Conservation (phyloP, 345 rosid genomes). For the Populus pruinosa region DNA sequence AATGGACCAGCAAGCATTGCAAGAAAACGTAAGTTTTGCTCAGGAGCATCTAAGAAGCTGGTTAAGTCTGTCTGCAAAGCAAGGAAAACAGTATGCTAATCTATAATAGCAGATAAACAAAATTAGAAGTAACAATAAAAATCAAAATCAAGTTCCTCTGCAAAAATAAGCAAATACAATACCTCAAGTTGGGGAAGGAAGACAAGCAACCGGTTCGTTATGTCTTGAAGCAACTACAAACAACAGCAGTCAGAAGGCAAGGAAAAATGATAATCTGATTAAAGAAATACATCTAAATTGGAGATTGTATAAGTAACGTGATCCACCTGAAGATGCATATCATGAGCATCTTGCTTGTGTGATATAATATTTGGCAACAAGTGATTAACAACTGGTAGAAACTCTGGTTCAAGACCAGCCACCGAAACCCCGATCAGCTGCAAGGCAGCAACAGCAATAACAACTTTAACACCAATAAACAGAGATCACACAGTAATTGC, state of each 20-base stretch:
- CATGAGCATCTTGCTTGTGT: constrained; percentile 72
- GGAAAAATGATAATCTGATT: constrained; percentile 18
- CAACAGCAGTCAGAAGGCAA: constrained; percentile 40
- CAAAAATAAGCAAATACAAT: constrained; percentile 15
- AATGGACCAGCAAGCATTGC: constrained; percentile 78
- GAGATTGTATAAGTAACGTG: background rate
- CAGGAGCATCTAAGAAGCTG: constrained; percentile 57
- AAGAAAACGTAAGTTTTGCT: constrained; percentile 55
- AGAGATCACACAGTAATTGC: background rate
- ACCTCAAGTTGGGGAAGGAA: constrained; percentile 94
- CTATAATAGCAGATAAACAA: constrained; percentile 7
- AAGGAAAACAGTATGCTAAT: constrained; percentile 7
- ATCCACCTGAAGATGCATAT: constrained; percentile 76
- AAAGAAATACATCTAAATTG: background rate
- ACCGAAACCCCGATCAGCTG: constrained; percentile 78
- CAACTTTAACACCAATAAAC: constrained; percentile 12
- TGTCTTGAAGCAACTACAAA: constrained; percentile 79
- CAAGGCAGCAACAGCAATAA: constrained; percentile 11
- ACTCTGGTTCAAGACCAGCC: constrained; percentile 73
- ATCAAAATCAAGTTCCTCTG: background rate
- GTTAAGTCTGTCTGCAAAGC: constrained; percentile 53
- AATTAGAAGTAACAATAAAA: background rate
- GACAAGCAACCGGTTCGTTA: constrained; percentile 54
- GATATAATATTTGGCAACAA: constrained; percentile 59
- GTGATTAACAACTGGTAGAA: constrained; percentile 78